Conservation (phyloP, 2,329 filamentous ascomycete species). For the Chrysoporthe cubensis region DNA sequence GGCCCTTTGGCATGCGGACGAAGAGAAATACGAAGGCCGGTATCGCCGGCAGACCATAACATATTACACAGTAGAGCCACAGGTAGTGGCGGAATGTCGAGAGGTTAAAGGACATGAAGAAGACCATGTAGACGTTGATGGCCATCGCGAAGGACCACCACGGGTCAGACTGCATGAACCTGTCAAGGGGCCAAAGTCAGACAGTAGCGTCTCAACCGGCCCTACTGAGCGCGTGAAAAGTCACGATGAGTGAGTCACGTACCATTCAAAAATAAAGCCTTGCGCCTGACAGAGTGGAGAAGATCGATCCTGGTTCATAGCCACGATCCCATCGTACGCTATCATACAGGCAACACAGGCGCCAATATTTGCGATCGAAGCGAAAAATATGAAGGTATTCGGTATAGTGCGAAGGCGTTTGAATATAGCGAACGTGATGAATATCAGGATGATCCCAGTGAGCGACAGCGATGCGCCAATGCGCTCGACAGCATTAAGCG, state of each 20-base stretch:
- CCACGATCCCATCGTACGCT: constrained; percentile 64
- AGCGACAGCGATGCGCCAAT: constrained; percentile 58
- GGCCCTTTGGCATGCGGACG: constrained; percentile 45
- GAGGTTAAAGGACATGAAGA: constrained; percentile 62
- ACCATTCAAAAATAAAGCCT: constrained; percentile 69
- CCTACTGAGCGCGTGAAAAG: not conserved
- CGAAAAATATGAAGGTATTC: constrained; percentile 66
- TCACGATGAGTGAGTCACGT: constrained; percentile 41
- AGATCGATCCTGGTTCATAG: constrained; percentile 44
- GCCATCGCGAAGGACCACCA: constrained; percentile 84
- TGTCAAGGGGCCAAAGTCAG: constrained; percentile 38
- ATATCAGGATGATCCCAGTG: constrained; percentile 54
- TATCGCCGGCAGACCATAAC: constrained; percentile 73
- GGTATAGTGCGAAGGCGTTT: constrained; percentile 61
- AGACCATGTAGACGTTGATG: constrained; percentile 75
- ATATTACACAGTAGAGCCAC: constrained; percentile 70
- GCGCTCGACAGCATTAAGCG: constrained; percentile 55
- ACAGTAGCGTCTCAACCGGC: too few species aligned
- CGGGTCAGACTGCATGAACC: constrained; percentile 78
- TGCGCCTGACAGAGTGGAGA: constrained; percentile 65
- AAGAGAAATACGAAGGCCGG: constrained; percentile 70
- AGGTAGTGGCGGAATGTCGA: constrained; percentile 74
- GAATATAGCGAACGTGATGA: constrained; percentile 55
- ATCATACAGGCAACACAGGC: constrained; percentile 71
- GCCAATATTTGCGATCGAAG: constrained; percentile 62